phyloP scores from a whole-genome alignment of 2,329 filamentous ascomycete species.

The Fusarium liriodendri region DNA sequence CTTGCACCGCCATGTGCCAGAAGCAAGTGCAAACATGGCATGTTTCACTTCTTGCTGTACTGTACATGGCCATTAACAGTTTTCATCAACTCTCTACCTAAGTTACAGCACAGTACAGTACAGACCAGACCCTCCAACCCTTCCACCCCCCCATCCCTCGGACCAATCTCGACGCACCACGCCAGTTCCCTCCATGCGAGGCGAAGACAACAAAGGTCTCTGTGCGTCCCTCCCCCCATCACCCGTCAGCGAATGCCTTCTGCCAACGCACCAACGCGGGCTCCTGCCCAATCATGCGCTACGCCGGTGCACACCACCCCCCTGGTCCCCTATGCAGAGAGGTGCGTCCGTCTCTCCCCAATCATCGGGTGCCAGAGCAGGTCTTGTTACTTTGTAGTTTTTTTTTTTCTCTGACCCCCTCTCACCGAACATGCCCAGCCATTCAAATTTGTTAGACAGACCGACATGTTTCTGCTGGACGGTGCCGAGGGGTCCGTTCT shows the following conservation, averaged over 20 bases:
- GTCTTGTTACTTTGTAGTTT: conserved; percentile 13
- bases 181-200: conserved; percentile 40
- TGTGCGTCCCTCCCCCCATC: conserved; percentile 22
- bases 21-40: background rate
- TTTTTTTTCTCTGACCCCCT: background rate
- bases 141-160: conserved; percentile 7
- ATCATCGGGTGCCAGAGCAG: conserved; percentile 39
- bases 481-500: conserved; percentile 1
- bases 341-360: conserved; percentile 22
- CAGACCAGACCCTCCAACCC: background rate
- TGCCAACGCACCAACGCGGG: conserved; percentile 38
- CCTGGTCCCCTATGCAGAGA: conserved; percentile 13
- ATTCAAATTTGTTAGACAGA: conserved; percentile 36
- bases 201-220: conserved; percentile 37
- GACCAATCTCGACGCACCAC: conserved; percentile 36
- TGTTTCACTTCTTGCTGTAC: conserved; percentile 1
- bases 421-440: conserved; percentile 25
- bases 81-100: conserved; percentile 13
- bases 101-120: background rate
- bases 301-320: conserved; percentile 24
- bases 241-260: conserved; percentile 19
- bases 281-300: conserved; percentile 45
- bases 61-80: conserved; percentile 34
- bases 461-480: conserved; percentile 20
- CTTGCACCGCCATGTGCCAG: conserved; percentile 7